Base-by-base conservation (phyloP, 192 early-diverging fungal species). In the Coemansia sp. region DNA sequence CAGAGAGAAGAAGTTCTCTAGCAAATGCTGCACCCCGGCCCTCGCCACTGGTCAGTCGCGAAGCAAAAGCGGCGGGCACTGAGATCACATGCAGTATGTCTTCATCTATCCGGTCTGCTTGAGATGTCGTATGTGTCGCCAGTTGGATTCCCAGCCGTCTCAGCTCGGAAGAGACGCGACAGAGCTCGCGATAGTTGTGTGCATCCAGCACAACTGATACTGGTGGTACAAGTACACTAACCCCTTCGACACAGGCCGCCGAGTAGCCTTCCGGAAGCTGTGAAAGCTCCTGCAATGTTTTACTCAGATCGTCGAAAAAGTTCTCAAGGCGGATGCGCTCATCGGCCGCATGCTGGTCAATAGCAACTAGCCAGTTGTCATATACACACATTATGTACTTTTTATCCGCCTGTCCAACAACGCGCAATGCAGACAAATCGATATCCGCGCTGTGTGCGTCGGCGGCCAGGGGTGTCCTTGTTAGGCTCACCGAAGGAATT, bases 261-360 rank as follows among this genome's bases (percentile, higher is more conserved):
- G 66, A 33, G 12, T 33, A 27, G 7, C 30, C 43, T 25, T 30
- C 48, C 10, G 46, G 28, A 3, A 69, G 56, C 12, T 19, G 45
- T 6, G 45, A 12, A 16, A 71, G n/a, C 16, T 11, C 10, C 16
- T 9, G 25, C 27, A 79, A 10, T 47, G 65, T 52, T 32, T 16
- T 9, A 22, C 47, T 57, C 9, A 72, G 51, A 2, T 42, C 24
- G 16, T 60, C 25, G 45, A 73, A 80, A 28, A 30, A 30, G 0
- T 21, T 40, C 29, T 81, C 78, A 25, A 81, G 56, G 6, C 69
- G 62, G 30, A 72, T 55, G 8, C 78, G 65, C 68, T 81, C 78
- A 51, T 81, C 78, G 3, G 78, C 78, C 2, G 78, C 78, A 43
- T 81, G 78, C 66, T 81, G 78, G 53, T 81, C 78, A 35, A 81